Evolutionary conservation across 2,329 filamentous ascomycete species (phyloP).

Genomic region (Lachnellula suecica): DNA sequence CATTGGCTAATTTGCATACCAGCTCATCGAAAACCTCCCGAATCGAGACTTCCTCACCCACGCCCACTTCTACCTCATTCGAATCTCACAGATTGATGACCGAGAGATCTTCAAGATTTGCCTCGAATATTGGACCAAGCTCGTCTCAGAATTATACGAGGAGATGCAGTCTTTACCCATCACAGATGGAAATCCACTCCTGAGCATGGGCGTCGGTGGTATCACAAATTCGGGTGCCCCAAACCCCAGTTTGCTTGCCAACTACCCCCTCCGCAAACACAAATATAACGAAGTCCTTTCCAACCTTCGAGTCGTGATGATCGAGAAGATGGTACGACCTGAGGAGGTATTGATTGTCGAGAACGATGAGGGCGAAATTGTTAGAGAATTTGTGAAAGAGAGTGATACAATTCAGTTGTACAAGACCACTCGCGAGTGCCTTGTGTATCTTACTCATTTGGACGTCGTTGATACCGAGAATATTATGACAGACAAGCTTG

Average conservation of each 20-base stretch:
- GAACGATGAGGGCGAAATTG: constrained; percentile 98
- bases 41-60: constrained; percentile 94
- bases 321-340: constrained; percentile 98
- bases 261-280: constrained; percentile 94
- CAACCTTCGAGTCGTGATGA: constrained; percentile 96
- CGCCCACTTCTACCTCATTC: constrained; percentile 96
- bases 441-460: constrained; percentile 95
- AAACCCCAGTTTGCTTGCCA: constrained; percentile 80
- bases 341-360: constrained; percentile 99
- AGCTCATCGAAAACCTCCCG: constrained; percentile 93
- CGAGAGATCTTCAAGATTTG: constrained; percentile 99
- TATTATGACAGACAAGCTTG: constrained; percentile 99
- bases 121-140: constrained; percentile 97
- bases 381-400: constrained; percentile 98
- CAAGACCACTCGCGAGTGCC: constrained; percentile 95
- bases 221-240: constrained; percentile 79
- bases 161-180: constrained; percentile 98
- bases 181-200: constrained; percentile 85
- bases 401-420: constrained; percentile 98
- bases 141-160: constrained; percentile 96
- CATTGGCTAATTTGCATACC: constrained; percentile 22
- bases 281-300: constrained; percentile 95
- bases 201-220: constrained; percentile 71
- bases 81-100: constrained; percentile 98
- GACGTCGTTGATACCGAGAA: constrained; percentile 97